A percentile compares a stretch with the other conserved stretches of the same genome.
These are phyloP conservation scores for Colletotrichum coccodes DNA, from an alignment of 2,329 filamentous ascomycete genomes.

Conservation along the genomic window DNA sequence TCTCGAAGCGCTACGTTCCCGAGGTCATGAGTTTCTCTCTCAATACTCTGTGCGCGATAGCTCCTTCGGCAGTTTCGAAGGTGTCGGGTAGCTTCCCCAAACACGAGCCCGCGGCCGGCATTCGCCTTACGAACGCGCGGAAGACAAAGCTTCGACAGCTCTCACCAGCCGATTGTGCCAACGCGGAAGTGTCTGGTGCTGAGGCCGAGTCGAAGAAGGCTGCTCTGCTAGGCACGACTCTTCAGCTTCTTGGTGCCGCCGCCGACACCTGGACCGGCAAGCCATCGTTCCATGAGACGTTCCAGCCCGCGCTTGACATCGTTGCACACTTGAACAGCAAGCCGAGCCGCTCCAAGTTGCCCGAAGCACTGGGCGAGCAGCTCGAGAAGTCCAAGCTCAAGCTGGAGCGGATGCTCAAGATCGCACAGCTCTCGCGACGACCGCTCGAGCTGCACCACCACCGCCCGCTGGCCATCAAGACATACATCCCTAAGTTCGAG, in stretches of 20 bases:
- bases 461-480: constrained; percentile 86
- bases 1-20: constrained; percentile 89
- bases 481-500: constrained; percentile 92
- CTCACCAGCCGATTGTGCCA: constrained; percentile 66
- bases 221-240: constrained; percentile 69
- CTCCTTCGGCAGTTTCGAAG: constrained; percentile 61
- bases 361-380: constrained; percentile 51
- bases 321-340: constrained; percentile 70
- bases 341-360: constrained; percentile 60
- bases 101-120: constrained; percentile 62
- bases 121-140: constrained; percentile 59
- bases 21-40: constrained; percentile 86
- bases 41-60: constrained; percentile 76
- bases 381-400: constrained; percentile 55
- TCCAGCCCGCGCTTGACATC: constrained; percentile 70
- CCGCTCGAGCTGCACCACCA: constrained; percentile 92
- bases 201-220: constrained; percentile 54
- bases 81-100: constrained; percentile 68
- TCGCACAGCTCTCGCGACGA: constrained; percentile 74
- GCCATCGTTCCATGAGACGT: constrained; percentile 81
- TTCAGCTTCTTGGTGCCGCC: constrained; percentile 73
- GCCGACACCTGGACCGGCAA: constrained; percentile 80
- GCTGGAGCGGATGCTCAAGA: constrained; percentile 64
- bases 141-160: constrained; percentile 60
- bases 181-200: constrained; percentile 37